Conservation (phyloP, 495 filamentous ascomycete genomes). For the Trichoderma virens region DNA sequence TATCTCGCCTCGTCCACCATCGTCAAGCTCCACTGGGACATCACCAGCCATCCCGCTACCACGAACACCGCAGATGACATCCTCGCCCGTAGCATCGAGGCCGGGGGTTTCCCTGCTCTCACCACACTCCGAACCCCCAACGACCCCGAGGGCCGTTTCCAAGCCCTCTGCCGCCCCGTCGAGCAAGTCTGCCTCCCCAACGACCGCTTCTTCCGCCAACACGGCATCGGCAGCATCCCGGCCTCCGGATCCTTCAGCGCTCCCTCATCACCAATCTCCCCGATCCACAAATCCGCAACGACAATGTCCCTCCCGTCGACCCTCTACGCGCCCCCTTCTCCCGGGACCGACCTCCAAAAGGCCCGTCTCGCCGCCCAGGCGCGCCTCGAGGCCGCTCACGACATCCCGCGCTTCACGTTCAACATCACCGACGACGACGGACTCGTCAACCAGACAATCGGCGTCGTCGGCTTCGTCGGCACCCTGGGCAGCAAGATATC, state of each 20-base stretch:
- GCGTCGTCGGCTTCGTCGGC: constrained; percentile 53
- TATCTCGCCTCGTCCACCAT: constrained; percentile 63
- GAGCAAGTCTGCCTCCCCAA: constrained; percentile 26
- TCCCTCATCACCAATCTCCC: constrained; percentile 16
- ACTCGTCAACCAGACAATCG: constrained; percentile 32
- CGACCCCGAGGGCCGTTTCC: constrained; percentile 66
- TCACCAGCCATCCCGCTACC: constrained; percentile 41
- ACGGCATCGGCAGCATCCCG: constrained; percentile 12
- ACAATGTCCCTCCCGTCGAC: constrained; percentile 11
- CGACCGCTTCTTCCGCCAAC: constrained; percentile 30
- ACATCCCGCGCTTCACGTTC: constrained; percentile 40
- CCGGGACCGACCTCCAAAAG: constrained; percentile 37
- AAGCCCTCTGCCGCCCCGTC: constrained; percentile 57
- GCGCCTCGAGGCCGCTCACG: constrained; percentile 47
- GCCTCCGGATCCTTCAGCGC: constrained; percentile 22
- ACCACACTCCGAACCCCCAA: constrained; percentile 61
- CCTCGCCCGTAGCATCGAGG: constrained; percentile 63
- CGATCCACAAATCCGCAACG: constrained; percentile 16
- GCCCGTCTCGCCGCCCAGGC: constrained; percentile 50
- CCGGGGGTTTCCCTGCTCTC: constrained; percentile 63
- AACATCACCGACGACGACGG: constrained; percentile 49
- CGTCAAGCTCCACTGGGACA: constrained; percentile 74
- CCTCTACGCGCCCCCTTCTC: constrained; percentile 21
- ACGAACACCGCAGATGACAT: constrained; percentile 54
- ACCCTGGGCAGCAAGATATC: constrained; percentile 43